phyloP scores from a whole-genome alignment of 1,284 basidiomycete genomes.

The Exobasidium rhododendri region DNA sequence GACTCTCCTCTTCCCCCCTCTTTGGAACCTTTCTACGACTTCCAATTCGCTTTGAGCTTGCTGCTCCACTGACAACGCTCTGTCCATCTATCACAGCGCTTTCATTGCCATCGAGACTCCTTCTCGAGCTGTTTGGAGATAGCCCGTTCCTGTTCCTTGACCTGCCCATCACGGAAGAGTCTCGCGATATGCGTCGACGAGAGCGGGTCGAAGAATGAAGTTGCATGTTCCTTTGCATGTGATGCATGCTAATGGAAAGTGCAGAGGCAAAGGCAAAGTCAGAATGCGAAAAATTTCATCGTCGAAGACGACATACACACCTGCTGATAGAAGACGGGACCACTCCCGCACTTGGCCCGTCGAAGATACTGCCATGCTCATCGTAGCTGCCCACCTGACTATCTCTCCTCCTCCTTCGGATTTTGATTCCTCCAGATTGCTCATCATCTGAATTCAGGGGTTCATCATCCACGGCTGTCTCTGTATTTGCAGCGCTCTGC shows the following conservation, averaged over 20 bases:
- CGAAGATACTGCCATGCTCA: constrained; percentile 47
- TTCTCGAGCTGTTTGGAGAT: constrained; percentile 25
- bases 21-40: constrained; percentile 23
- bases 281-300: not conserved
- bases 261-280: not conserved
- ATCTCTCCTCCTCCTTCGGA: constrained; percentile 33
- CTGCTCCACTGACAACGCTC: constrained; percentile 26
- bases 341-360: constrained; percentile 48
- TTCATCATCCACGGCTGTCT: constrained; percentile 8
- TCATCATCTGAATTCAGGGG: constrained; percentile 1
- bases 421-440: constrained; percentile 13
- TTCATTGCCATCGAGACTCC: constrained; percentile 24
- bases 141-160: constrained; percentile 31
- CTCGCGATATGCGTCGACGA: constrained; percentile 41
- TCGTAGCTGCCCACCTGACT: constrained; percentile 53
- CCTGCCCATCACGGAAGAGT: constrained; percentile 32
- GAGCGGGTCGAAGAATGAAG: constrained; percentile 38
- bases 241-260: constrained; percentile 32
- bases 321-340: constrained; percentile 46
- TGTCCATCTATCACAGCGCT: constrained; percentile 18
- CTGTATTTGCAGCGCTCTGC: constrained; percentile 1
- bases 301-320: constrained; percentile 6
- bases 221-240: constrained; percentile 32
- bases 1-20: constrained; percentile 24
- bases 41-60: constrained; percentile 33